Evolutionary conservation across 192 early-diverging fungal species (phyloP).

Genomic region (Entophlyctis luteolus): DNA sequence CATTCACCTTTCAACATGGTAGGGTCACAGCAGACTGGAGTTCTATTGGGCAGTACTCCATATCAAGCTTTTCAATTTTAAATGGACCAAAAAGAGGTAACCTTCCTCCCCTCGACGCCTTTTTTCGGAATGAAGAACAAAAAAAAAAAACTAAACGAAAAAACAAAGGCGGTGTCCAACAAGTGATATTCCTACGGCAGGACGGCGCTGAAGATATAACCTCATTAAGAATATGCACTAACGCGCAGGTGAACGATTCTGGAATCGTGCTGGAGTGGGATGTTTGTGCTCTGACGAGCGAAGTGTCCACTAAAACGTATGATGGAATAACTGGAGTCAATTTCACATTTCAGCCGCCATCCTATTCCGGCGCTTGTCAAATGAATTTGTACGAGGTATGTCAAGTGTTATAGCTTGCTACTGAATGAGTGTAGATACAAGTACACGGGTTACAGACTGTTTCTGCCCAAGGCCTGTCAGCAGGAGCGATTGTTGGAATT

Average conservation of each 20-base stretch:
- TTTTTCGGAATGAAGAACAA: neutral
- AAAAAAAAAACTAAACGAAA: neutral
- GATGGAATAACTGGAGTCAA: conserved; percentile 1
- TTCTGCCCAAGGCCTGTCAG: neutral
- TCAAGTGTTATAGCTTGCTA: neutral
- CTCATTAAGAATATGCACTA: neutral
- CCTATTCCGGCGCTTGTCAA: neutral
- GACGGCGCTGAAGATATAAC: neutral
- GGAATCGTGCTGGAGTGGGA: conserved; percentile 1
- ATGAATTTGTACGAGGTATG: conserved; percentile 13
- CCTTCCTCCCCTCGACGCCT: neutral
- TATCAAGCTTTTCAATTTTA: conserved; percentile 3
- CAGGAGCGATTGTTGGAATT: conserved; percentile 7
- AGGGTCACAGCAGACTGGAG: neutral
- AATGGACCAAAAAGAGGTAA: neutral
- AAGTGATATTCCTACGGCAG: no score
- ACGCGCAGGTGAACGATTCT: neutral
- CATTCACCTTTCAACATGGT: neutral
- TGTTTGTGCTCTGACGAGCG: neutral
- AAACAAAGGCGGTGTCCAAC: neutral
- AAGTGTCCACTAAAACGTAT: neutral
- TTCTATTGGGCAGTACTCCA: neutral
- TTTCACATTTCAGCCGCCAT: neutral
- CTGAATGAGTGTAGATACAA: neutral
- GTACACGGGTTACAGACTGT: neutral